Conservation (phyloP, 139 green algal species). For the Coccomyxa sp. region DNA sequence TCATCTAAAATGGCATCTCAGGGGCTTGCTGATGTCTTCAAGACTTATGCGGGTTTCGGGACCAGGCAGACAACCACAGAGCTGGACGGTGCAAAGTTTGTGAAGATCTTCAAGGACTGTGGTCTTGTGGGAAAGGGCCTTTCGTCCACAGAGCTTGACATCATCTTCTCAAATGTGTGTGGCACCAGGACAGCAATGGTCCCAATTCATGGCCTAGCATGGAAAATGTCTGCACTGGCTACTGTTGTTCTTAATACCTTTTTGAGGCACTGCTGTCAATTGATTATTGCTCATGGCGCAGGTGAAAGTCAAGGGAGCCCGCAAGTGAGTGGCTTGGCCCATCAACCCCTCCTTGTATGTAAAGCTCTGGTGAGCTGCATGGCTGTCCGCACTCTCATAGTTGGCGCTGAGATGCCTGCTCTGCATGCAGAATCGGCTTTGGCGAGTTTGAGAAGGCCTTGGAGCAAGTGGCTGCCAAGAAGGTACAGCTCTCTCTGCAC, state of each 20-base stretch:
- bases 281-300: too few species aligned
- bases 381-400: too few species aligned
- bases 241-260: too few species aligned
- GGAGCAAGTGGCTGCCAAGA: constrained; percentile 45
- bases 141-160: constrained; percentile 51
- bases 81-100: constrained; percentile 40
- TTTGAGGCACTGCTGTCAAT: too few species aligned
- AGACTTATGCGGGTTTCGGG: constrained; percentile 10
- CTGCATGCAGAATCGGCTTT: too few species aligned
- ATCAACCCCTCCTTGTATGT: too few species aligned
- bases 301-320: constrained; percentile 55
- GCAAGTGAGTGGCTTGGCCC: too few species aligned
- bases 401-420: too few species aligned
- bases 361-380: too few species aligned
- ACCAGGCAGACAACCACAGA: neutral
- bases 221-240: too few species aligned
- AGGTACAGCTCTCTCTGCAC: constrained; percentile 19
- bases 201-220: too few species aligned
- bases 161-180: constrained; percentile 57
- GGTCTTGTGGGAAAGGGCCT: constrained; percentile 34
- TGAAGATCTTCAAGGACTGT: constrained; percentile 50
- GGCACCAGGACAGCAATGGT: neutral
- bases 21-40: constrained; percentile 3
- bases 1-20: too few species aligned
- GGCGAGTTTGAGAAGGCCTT: constrained; percentile 37